Evolutionary conservation across 176 grass and related monocot genomes (phyloP).

Genomic region (Elymus sibiricus): DNA sequence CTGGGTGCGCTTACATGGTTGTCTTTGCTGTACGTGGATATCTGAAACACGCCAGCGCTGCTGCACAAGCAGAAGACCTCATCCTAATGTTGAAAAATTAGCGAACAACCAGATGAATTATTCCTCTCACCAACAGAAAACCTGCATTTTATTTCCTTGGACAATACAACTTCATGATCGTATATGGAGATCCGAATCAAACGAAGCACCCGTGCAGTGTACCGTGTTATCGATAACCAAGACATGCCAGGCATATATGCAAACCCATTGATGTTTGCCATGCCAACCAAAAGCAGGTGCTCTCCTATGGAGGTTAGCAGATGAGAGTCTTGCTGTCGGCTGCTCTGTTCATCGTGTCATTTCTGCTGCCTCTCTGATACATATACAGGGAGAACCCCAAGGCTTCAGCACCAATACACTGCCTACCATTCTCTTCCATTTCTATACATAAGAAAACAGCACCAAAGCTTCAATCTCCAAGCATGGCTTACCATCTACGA

Average conservation of each 20-base stretch:
- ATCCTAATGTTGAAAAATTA: neutral
- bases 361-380: neutral
- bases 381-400: conserved; percentile 6
- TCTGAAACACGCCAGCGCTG: conserved; percentile 14
- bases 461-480: conserved; percentile 4
- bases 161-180: neutral
- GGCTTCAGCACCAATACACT: neutral
- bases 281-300: no score
- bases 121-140: neutral
- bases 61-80: neutral
- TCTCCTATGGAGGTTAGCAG: neutral
- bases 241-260: conserved; percentile 31
- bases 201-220: neutral
- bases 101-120: neutral
- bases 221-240: conserved; percentile 23
- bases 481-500: conserved; percentile 45
- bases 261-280: neutral
- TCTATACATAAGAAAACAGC: neutral
- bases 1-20: neutral
- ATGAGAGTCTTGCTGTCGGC: conserved; percentile 29
- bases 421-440: neutral
- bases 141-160: neutral
- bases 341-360: neutral
- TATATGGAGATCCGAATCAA: neutral
- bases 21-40: conserved; percentile 6